Percentiles rank a stretch among this genome's conserved stretches.
phyloP scores from a whole-genome alignment of 805 yeast species.

The Spathaspora gorwiae region DNA sequence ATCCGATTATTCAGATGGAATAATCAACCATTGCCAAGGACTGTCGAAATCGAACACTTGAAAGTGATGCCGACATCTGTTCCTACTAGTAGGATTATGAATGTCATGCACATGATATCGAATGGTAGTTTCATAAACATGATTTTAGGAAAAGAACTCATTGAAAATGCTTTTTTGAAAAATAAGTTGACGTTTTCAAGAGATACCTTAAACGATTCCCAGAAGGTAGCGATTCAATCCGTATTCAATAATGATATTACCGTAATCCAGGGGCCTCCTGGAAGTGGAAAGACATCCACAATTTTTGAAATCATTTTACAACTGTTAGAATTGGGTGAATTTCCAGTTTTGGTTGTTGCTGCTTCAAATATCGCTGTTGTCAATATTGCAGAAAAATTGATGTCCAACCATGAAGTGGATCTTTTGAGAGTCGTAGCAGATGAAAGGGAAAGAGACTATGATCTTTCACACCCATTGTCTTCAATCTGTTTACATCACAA shows the following conservation, averaged over 20 bases:
- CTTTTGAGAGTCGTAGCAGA: constrained; percentile 56
- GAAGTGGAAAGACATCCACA: constrained; percentile 48
- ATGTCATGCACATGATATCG: constrained; percentile 59
- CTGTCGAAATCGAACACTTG: constrained; percentile 32
- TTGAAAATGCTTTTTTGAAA: constrained; percentile 52
- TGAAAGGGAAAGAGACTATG: constrained; percentile 60
- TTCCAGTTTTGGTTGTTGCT: constrained; percentile 68
- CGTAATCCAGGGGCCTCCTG: constrained; percentile 62
- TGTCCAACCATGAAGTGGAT: constrained; percentile 45
- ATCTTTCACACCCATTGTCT: constrained; percentile 51
- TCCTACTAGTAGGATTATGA: constrained; percentile 57
- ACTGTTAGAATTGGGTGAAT: constrained; percentile 49
- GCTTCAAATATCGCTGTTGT: constrained; percentile 75
- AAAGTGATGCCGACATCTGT: constrained; percentile 57
- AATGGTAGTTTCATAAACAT: constrained; percentile 50
- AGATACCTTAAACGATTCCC: constrained; percentile 54
- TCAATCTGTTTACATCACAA: constrained; percentile 63
- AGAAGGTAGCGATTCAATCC: constrained; percentile 51
- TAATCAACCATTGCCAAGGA: constrained; percentile 42
- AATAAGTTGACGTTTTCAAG: constrained; percentile 49
- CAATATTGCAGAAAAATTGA: constrained; percentile 66
- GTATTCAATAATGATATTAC: constrained; percentile 49
- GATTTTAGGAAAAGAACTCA: constrained; percentile 52
- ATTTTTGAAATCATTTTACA: constrained; percentile 46
- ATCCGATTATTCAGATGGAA: constrained; percentile 60